Base-by-base conservation (phyloP, 2,329 filamentous ascomycete species). In the Trichoderma atrobrunneum region DNA sequence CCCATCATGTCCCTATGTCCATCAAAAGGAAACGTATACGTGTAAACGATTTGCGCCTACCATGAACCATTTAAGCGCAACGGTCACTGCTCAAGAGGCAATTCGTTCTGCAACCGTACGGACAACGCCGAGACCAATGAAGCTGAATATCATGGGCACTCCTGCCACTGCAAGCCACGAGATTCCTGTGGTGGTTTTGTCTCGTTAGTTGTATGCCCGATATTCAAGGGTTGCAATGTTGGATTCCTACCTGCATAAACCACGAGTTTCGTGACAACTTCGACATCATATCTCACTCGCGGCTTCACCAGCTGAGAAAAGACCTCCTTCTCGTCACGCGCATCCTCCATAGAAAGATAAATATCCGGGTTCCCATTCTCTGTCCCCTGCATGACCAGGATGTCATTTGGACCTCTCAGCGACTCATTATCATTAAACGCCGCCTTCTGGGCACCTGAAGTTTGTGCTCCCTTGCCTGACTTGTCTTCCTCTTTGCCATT, bases 181-280 rank as follows among this genome's bases (percentile, higher is more conserved):
- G 80, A 97, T 97, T 60, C 93, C 93, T 94, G 74, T 60, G 59
- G 6, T 26, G 16, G 3, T 2, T 24, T 21, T 10, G 7, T 59
- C 14, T 24, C 5, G 39, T 75, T 73, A 76, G 74, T 64, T 62
- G 11, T 16, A 48, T 43, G 16, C 69, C 54, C 71, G 60, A 68
- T 72, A 56, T 64, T 65, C 57, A 26, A 30, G 30, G 24, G 26
- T 32, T 48, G 36, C 34, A 48, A 8, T 57, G 16, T 48, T 63
- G 70, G 73, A 60, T 21, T 78, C 90, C 81, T 84, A 94, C 95
- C 96, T 72, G 92, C 88, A 84, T 99, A 99, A 28, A 99, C 94
- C 77, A 99, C 92, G 73, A 99, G 82, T 83, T 98, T 98, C 6
- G 96, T 98, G 48, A 99, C 92, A 51, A 99, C 95, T 82, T 99